Evolutionary conservation across 495 filamentous ascomycete species (phyloP).

Genomic region (Beverwykella pulmonaria): DNA sequence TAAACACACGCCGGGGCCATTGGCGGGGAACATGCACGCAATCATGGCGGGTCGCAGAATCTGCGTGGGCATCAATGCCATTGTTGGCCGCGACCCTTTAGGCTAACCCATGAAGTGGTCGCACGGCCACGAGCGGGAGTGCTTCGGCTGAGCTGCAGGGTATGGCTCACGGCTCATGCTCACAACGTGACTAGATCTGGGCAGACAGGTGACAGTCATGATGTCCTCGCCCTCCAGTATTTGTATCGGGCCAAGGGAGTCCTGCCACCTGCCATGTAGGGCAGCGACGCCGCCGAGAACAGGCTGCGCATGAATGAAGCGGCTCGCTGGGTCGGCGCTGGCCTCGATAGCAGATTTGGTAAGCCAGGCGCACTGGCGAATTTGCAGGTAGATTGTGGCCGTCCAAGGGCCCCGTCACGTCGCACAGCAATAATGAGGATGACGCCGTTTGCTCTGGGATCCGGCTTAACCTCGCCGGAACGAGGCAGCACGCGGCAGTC

Average conservation of each 20-base stretch:
- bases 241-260: constrained; percentile 6
- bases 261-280: background rate
- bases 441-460: background rate
- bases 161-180: background rate
- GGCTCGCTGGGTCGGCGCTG: too few relatives aligned
- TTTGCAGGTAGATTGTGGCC: background rate
- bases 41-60: constrained; percentile 7
- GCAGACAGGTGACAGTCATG: background rate
- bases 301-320: too few relatives aligned
- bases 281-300: too few relatives aligned
- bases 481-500: background rate
- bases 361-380: background rate
- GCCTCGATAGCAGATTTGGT: background rate
- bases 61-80: constrained; percentile 10
- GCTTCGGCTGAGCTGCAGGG: background rate
- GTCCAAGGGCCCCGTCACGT: background rate
- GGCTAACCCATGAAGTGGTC: background rate
- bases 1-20: background rate
- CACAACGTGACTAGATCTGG: background rate
- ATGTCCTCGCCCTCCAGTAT: too few relatives aligned
- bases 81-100: background rate
- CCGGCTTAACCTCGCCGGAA: too few relatives aligned
- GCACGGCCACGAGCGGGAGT: constrained; percentile 2
- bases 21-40: constrained; percentile 8
- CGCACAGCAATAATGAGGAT: background rate